Evolutionary conservation across 2,329 filamentous ascomycete genomes (phyloP).

Genomic region (Diaporthe destruens): DNA sequence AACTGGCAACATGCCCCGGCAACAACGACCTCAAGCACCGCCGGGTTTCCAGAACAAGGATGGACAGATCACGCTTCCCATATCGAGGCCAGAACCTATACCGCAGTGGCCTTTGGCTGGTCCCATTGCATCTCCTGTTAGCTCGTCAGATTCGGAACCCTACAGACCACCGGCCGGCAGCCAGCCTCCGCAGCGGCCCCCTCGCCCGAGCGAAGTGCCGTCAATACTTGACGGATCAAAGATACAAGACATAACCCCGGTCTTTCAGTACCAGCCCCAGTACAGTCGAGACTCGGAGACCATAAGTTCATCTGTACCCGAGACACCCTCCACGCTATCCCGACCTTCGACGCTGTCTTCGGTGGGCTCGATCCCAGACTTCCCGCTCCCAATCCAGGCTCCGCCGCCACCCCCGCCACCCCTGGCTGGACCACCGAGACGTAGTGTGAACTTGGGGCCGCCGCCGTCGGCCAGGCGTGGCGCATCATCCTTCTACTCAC

Average conservation of each 20-base stretch:
- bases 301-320: constrained; percentile 52
- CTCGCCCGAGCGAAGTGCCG: constrained; percentile 70
- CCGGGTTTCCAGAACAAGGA: constrained; percentile 53
- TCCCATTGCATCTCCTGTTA: constrained; percentile 53
- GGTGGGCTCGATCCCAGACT: constrained; percentile 70
- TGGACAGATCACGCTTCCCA: constrained; percentile 58
- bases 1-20: constrained; percentile 44
- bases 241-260: constrained; percentile 67
- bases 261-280: constrained; percentile 62
- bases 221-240: constrained; percentile 69
- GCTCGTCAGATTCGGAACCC: constrained; percentile 52
- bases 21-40: constrained; percentile 51
- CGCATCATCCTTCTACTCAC: constrained; percentile 75
- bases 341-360: constrained; percentile 67
- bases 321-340: constrained; percentile 63
- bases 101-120: constrained; percentile 68
- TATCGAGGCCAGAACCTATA: constrained; percentile 65
- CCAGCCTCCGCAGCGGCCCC: constrained; percentile 68
- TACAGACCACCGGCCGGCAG: constrained; percentile 66
- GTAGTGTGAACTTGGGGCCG: constrained; percentile 68
- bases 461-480: constrained; percentile 72
- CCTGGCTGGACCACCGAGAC: constrained; percentile 52
- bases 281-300: constrained; percentile 52
- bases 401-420: constrained; percentile 44
- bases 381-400: constrained; percentile 59